Conservation (phyloP, 768 basidiomycete genomes). For the Clavaria fumosa region DNA sequence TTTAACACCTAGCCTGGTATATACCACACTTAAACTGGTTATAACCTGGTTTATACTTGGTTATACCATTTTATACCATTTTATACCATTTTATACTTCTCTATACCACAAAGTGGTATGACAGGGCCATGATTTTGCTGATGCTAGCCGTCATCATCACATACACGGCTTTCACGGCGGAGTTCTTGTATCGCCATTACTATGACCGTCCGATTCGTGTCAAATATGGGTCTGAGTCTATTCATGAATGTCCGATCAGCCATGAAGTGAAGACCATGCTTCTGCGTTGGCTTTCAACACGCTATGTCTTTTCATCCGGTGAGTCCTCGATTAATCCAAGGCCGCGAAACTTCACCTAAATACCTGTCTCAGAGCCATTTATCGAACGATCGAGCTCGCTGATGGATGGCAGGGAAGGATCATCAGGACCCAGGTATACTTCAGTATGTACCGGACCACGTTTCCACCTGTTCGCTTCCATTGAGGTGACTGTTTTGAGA, state of each 20-base stretch:
- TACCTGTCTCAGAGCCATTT: conserved; percentile 30
- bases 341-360: no score
- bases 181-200: conserved; percentile 31
- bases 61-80: no score
- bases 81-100: no score
- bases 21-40: no score
- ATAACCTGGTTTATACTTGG: no score
- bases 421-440: conserved; percentile 32
- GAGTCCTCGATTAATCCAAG: conserved; percentile 10
- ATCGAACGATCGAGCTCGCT: conserved; percentile 35
- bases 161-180: conserved; percentile 26
- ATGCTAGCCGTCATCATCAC: conserved; percentile 30
- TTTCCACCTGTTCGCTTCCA: neutral
- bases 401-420: conserved; percentile 38
- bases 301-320: conserved; percentile 32
- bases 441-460: conserved; percentile 18
- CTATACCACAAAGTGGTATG: no score
- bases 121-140: no score
- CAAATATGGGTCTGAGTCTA: neutral
- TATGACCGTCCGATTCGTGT: conserved; percentile 21
- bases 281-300: conserved; percentile 25
- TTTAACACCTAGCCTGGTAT: no score
- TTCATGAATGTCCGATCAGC: conserved; percentile 8
- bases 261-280: conserved; percentile 19
- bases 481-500: conserved; percentile 17